Conservation (phyloP, 106 monocot genomes). For the Dendrobium huoshanense region DNA sequence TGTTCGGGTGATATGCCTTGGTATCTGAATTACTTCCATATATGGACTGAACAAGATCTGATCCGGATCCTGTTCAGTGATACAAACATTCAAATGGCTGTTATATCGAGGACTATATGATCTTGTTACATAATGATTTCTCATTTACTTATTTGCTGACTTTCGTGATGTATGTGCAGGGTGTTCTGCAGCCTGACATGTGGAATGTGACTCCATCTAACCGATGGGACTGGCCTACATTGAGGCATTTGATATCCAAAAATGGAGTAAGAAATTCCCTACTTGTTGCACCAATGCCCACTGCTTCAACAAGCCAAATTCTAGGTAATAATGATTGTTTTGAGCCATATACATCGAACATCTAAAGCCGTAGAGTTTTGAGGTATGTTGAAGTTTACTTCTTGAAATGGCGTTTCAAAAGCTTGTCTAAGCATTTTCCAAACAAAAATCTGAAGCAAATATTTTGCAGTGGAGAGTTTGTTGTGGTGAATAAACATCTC, state of each 20-base stretch:
- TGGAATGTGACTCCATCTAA: slow-evolving; percentile 75
- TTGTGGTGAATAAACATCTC: slow-evolving; percentile 92
- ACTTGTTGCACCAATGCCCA: slow-evolving; percentile 96
- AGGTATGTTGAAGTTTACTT: slow-evolving; percentile 6
- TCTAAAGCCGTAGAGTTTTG: slow-evolving; percentile 82
- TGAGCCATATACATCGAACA: slow-evolving; percentile 8
- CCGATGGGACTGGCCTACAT: slow-evolving; percentile 69
- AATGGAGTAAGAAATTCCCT: slow-evolving; percentile 89
- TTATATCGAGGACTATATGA: background rate
- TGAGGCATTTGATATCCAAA: slow-evolving; percentile 55
- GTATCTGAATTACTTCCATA: background rate
- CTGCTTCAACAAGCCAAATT: slow-evolving; percentile 97
- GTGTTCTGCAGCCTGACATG: slow-evolving; percentile 93
- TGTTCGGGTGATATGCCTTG: background rate
- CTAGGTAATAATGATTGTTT: slow-evolving; percentile 54
- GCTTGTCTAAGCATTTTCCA: background rate
- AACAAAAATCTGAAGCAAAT: background rate
- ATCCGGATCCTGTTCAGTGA: background rate
- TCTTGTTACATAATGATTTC: background rate
- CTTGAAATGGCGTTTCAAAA: too few species aligned
- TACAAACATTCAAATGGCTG: background rate
- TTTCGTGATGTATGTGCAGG: slow-evolving; percentile 24
- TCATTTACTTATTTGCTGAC: background rate
- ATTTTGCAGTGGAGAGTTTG: slow-evolving; percentile 76
- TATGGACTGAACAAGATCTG: background rate